A percentile compares a stretch with the other conserved stretches of the same genome.
These are phyloP conservation scores for Metschnikowia chrysomelidarum DNA, from an alignment of 805 yeast genomes.

Conservation along the genomic window DNA sequence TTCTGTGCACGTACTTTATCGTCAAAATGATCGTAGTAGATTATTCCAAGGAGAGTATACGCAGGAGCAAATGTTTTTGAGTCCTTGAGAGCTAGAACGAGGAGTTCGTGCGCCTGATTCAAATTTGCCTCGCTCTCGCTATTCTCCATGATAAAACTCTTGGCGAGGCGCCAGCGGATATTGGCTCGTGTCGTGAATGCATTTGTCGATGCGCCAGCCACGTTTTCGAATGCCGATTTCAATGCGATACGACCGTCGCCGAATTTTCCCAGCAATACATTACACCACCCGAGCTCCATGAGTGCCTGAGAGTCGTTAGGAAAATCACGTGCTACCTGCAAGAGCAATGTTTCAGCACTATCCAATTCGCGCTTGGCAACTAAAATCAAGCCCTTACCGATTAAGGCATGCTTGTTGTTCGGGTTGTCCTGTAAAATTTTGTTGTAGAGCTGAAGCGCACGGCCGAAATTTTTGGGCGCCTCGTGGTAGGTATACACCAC, in stretches of 20 bases:
- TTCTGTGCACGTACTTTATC: slow-evolving; percentile 74
- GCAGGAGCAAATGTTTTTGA: slow-evolving; percentile 71
- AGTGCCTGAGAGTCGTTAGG: slow-evolving; percentile 60
- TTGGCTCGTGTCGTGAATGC: slow-evolving; percentile 57
- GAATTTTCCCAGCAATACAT: slow-evolving; percentile 50
- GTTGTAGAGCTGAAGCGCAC: slow-evolving; percentile 73
- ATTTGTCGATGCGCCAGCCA: slow-evolving; percentile 51
- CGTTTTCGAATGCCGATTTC: slow-evolving; percentile 37
- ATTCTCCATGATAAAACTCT: slow-evolving; percentile 47
- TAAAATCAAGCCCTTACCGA: slow-evolving; percentile 80
- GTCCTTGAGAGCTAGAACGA: slow-evolving; percentile 62
- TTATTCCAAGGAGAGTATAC: slow-evolving; percentile 74
- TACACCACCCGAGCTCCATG: slow-evolving; percentile 78
- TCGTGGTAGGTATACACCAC: slow-evolving; percentile 78
- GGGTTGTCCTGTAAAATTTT: slow-evolving; percentile 45
- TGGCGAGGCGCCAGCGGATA: slow-evolving; percentile 72
- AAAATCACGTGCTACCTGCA: slow-evolving; percentile 44
- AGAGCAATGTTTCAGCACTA: slow-evolving; percentile 54
- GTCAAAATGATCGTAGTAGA: slow-evolving; percentile 57
- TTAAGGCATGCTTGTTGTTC: slow-evolving; percentile 55
- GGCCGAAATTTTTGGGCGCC: slow-evolving; percentile 81
- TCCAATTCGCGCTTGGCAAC: slow-evolving; percentile 60
- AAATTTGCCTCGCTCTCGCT: slow-evolving; percentile 22
- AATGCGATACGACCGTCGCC: slow-evolving; percentile 53
- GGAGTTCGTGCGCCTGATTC: slow-evolving; percentile 52